These are phyloP conservation scores for Pilatotrama ljubarskyi DNA, from an alignment of 768 basidiomycete species.

Conservation along the genomic window DNA sequence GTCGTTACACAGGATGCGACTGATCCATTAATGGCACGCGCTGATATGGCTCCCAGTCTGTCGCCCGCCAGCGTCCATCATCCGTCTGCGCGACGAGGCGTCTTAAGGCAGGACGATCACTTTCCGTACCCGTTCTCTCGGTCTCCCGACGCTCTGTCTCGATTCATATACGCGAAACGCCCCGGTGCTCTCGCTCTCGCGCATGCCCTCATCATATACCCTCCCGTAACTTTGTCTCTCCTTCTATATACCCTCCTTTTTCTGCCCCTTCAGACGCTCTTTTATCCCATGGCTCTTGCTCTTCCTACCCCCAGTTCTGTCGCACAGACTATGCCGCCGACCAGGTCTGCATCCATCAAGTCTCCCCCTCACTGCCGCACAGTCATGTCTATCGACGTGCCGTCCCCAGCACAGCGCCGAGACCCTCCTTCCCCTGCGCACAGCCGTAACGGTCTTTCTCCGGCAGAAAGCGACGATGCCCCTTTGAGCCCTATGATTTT, in stretches of 20 bases:
- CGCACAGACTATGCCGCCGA: not conserved
- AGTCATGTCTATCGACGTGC: conserved; percentile 2
- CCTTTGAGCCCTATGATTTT: conserved; percentile 18
- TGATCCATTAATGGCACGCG: conserved; percentile 1
- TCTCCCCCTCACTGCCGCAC: conserved; percentile 1
- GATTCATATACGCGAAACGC: conserved; percentile 16
- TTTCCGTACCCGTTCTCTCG: not conserved
- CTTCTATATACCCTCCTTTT: conserved; percentile 8
- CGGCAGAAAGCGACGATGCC: conserved; percentile 19
- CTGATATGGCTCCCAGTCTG: conserved; percentile 10
- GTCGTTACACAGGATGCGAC: not conserved
- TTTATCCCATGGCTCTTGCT: conserved; percentile 16
- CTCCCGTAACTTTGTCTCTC: conserved; percentile 8
- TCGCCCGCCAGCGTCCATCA: conserved; percentile 15
- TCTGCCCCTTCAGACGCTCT: not conserved
- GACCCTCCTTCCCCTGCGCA: not conserved
- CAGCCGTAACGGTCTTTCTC: conserved; percentile 11
- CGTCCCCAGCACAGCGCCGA: not conserved
- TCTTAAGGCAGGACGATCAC: conserved; percentile 12
- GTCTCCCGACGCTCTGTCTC: not conserved
- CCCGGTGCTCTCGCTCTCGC: conserved; percentile 1
- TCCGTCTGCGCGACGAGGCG: conserved; percentile 6
- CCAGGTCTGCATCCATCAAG: conserved; percentile 2
- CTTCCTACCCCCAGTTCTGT: not conserved
- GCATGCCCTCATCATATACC: conserved; percentile 14